Percentiles rank a stretch among this genome's conserved stretches.
Conservation (phyloP, 805 yeast genomes). For the Candida rishiriensis region DNA sequence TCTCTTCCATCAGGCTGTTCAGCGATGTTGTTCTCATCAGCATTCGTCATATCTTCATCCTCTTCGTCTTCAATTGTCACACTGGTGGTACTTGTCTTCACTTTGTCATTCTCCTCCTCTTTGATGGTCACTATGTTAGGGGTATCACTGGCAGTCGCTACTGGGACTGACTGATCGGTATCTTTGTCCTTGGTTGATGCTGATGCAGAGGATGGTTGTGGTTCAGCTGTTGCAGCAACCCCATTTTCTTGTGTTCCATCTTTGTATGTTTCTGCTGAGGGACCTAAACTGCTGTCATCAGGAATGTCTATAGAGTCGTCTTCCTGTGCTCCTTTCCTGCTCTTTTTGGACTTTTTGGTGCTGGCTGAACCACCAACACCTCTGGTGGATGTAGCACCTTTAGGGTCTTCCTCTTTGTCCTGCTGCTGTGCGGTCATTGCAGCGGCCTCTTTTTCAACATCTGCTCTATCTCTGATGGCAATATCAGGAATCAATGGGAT, state of each 20-base stretch:
- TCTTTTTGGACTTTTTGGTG: conserved; percentile 33
- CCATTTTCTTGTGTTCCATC: conserved; percentile 1
- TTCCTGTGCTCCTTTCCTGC: conserved; percentile 32
- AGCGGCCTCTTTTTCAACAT: conserved; percentile 63
- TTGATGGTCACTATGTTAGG: no score
- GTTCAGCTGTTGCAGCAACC: neutral
- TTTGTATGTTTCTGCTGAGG: conserved; percentile 1
- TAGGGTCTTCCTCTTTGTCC: conserved; percentile 28
- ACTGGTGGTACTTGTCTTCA: conserved; percentile 18
- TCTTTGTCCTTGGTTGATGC: neutral
- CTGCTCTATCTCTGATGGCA: conserved; percentile 64
- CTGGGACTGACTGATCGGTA: neutral
- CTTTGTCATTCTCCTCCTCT: conserved; percentile 1
- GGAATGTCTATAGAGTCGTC: conserved; percentile 1
- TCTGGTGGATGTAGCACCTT: conserved; percentile 28
- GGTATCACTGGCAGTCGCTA: neutral
- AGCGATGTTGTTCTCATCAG: conserved; percentile 25
- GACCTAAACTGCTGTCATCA: no score
- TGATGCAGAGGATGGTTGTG: neutral
- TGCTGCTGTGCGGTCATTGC: conserved; percentile 32
- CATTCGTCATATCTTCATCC: conserved; percentile 42
- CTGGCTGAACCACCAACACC: conserved; percentile 28
- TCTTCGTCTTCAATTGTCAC: conserved; percentile 27
- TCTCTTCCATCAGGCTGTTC: conserved; percentile 16
- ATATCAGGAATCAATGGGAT: conserved; percentile 89